Conservation (phyloP, 1,284 basidiomycete species). For the Apiotrichum sp. region DNA sequence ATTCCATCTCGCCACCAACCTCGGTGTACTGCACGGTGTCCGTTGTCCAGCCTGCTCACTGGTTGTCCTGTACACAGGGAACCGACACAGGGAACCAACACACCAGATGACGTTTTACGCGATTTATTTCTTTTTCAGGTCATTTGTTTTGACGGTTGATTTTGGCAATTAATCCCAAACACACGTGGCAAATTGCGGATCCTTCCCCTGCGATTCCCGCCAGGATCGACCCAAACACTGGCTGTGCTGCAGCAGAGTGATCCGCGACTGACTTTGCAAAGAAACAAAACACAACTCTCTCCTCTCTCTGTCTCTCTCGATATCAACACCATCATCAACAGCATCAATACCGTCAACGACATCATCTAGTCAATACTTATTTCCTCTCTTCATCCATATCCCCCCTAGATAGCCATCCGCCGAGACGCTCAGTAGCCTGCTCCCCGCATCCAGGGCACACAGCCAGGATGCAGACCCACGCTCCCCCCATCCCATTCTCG, state of each 20-base stretch:
- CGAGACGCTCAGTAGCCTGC: background rate
- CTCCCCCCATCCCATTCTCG: conserved; percentile 37
- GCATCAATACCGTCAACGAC: background rate
- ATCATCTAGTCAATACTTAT: no score
- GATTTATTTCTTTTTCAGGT: no score
- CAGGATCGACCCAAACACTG: background rate
- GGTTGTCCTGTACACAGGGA: no score
- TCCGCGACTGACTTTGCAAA: background rate
- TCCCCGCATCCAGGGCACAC: background rate
- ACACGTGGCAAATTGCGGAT: no score
- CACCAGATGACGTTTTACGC: no score
- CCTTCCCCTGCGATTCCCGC: no score
- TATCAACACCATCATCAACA: background rate
- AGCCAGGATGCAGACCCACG: conserved; percentile 1
- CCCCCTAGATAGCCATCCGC: background rate
- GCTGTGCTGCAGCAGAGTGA: background rate
- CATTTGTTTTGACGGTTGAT: no score
- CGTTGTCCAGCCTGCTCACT: no score
- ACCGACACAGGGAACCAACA: no score
- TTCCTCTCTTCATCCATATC: background rate
- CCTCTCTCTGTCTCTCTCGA: background rate
- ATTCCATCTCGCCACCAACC: no score
- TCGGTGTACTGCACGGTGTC: no score
- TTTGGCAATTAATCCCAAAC: no score
- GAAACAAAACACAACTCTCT: conserved; percentile 6